Base-by-base conservation (phyloP, 163 green algal genomes). In the Scenedesmus sp. region DNA sequence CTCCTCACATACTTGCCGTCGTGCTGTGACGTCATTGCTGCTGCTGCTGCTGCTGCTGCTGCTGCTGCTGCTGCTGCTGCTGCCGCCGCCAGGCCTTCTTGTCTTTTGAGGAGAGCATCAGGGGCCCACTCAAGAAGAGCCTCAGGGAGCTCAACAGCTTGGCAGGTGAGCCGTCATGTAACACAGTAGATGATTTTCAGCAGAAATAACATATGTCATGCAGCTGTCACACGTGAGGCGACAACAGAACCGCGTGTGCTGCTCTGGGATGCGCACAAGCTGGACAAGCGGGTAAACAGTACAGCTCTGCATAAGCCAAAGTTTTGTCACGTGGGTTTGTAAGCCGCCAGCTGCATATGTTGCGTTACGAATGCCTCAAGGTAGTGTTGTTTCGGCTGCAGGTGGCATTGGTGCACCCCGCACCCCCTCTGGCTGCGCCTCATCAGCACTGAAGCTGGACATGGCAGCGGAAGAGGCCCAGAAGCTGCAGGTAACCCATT, bases 131-230 rank as follows among this genome's bases (percentile, higher is more conserved):
- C 22, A 89, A 83, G 85, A 89, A 89, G 44, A 33, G 42, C 20
- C 85, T 89, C 44, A 82, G 85, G 44, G 85, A 89, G 68, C 85
- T 89, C n/a, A 59, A 42, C 30, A 89, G 85, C 85, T 30, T 89
- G 44, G 85, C 85, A 72, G 85, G 85, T 89, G 56, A 46, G 37
- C 4, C 20, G 4, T 49, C 49, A 44, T 81, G 10, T 10, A 53
- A 6, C 6, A 53, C 46, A 24, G 46, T 16, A 46, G 5, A 9
- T 37, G 15, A 3, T 73, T 12, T 33, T 37, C 61, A 35, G 35
- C 61, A 6, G 10, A 35, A 6, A 35, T 35, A 33, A 33, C 18
- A 72, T 6, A 72, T 72, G 2, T 72, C 0, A 56, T 56, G 1
- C 49, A 20, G 49, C 15, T n/a, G n/a, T n/a, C n/a, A n/a, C n/a